Evolutionary conservation across 495 filamentous ascomycete genomes (phyloP).

Genomic region (Elaphomyces granulatus): DNA sequence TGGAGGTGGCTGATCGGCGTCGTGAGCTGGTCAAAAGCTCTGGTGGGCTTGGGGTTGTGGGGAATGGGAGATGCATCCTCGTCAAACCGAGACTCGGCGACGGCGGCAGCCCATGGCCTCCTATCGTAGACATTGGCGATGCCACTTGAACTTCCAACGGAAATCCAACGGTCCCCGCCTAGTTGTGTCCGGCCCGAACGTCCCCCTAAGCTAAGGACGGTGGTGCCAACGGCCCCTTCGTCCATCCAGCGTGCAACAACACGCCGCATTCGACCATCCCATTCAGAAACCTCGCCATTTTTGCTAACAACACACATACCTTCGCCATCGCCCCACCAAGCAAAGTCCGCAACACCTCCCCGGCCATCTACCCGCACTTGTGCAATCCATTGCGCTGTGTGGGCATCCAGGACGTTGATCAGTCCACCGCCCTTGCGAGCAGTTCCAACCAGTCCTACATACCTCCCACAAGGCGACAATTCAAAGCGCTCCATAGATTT

Average conservation of each 20-base stretch:
- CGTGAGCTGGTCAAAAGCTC: conserved; percentile 68
- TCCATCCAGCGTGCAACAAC: conserved; percentile 76
- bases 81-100: conserved; percentile 16
- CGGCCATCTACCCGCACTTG: conserved; percentile 70
- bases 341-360: conserved; percentile 74
- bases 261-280: conserved; percentile 46
- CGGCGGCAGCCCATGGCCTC: conserved; percentile 36
- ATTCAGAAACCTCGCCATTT: conserved; percentile 89
- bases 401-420: conserved; percentile 69
- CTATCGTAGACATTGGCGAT: conserved; percentile 92
- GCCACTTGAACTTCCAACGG: conserved; percentile 68
- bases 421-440: conserved; percentile 71
- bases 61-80: conserved; percentile 34
- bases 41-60: conserved; percentile 50
- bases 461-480: conserved; percentile 69
- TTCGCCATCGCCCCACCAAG: conserved; percentile 78
- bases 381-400: conserved; percentile 77
- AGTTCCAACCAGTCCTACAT: conserved; percentile 65
- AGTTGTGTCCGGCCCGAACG: conserved; percentile 39
- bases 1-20: conserved; percentile 62
- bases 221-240: conserved; percentile 77
- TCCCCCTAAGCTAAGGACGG: conserved; percentile 65
- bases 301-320: conserved; percentile 65
- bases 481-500: conserved; percentile 82
- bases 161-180: conserved; percentile 79